Percentiles rank a stretch among this genome's conserved stretches.
Evolutionary conservation across 345 rosid species (phyloP).

Genomic region (Populus davidiana): DNA sequence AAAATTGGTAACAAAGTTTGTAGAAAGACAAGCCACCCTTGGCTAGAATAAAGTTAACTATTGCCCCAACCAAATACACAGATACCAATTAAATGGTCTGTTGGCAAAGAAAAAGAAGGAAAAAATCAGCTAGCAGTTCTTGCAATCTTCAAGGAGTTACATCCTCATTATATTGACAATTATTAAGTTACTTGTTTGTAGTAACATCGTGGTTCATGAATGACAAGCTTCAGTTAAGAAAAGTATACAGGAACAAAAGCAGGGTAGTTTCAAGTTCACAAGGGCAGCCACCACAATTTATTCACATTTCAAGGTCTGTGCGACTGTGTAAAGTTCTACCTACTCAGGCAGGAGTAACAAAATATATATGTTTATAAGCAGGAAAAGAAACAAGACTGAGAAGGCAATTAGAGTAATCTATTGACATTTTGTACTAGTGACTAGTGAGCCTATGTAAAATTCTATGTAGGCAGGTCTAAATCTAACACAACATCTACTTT

Average conservation of each 20-base stretch:
- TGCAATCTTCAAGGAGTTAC: not conserved
- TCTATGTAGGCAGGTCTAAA: too few relatives aligned
- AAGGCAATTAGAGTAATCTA: not conserved
- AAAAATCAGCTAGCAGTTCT: not conserved
- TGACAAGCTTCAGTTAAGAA: not conserved
- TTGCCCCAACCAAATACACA: not conserved
- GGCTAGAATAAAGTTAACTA: too few relatives aligned
- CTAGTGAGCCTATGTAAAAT: too few relatives aligned
- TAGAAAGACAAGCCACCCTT: not conserved
- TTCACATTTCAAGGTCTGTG: not conserved
- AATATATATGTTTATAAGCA: too few relatives aligned
- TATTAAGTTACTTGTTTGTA: not conserved
- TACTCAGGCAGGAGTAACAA: not conserved
- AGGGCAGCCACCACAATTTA: not conserved
- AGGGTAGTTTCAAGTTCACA: not conserved
- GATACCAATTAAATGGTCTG: not conserved
- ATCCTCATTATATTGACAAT: not conserved
- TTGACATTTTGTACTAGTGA: too few relatives aligned
- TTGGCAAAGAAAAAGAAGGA: too few relatives aligned
- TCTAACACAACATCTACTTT: too few relatives aligned
- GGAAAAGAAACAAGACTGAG: not conserved
- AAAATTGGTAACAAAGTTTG: not conserved
- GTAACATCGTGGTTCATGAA: not conserved
- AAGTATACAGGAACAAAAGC: not conserved
- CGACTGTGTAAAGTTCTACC: not conserved